phyloP scores from a whole-genome alignment of 257 asterid species.

The Perilla frutescens region DNA sequence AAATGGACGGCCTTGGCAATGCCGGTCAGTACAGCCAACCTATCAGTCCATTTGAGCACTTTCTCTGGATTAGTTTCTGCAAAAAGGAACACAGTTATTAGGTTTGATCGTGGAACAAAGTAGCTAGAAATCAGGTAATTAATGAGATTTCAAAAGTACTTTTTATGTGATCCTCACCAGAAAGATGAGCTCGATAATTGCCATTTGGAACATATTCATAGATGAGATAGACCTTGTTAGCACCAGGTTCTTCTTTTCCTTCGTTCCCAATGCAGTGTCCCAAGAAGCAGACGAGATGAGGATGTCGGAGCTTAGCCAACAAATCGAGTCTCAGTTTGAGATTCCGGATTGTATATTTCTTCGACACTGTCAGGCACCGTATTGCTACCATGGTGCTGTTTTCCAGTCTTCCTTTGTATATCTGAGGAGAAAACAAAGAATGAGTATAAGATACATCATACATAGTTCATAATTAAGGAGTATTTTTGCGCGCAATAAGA shows the following conservation, averaged over 20 bases:
- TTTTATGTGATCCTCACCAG: slow-evolving; percentile 47
- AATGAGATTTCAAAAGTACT: background rate
- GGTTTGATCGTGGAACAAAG: background rate
- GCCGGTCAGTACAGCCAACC: slow-evolving; percentile 59
- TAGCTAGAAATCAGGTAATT: background rate
- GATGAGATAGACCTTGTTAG: slow-evolving; percentile 57
- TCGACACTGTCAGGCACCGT: slow-evolving; percentile 59
- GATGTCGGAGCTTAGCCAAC: slow-evolving; percentile 67
- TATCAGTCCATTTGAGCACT: slow-evolving; percentile 68
- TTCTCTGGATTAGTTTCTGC: slow-evolving; percentile 58
- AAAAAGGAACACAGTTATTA: slow-evolving; percentile 2
- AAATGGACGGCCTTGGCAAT: slow-evolving; percentile 81
- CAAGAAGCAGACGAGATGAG: slow-evolving; percentile 69
- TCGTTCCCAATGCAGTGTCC: slow-evolving; percentile 70
- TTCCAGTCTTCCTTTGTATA: slow-evolving; percentile 68
- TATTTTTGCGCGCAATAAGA: background rate
- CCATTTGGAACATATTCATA: slow-evolving; percentile 64
- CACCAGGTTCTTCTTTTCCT: slow-evolving; percentile 45
- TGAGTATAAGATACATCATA: no score
- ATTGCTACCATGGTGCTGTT: slow-evolving; percentile 54
- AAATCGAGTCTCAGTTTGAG: slow-evolving; percentile 72
- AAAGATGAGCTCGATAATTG: slow-evolving; percentile 59
- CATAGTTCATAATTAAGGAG: background rate
- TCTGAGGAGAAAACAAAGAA: slow-evolving; percentile 43
- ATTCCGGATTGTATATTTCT: slow-evolving; percentile 60